Evolutionary conservation across 306 rosid species (phyloP).

Genomic region (Sechiopsis laciniata): DNA sequence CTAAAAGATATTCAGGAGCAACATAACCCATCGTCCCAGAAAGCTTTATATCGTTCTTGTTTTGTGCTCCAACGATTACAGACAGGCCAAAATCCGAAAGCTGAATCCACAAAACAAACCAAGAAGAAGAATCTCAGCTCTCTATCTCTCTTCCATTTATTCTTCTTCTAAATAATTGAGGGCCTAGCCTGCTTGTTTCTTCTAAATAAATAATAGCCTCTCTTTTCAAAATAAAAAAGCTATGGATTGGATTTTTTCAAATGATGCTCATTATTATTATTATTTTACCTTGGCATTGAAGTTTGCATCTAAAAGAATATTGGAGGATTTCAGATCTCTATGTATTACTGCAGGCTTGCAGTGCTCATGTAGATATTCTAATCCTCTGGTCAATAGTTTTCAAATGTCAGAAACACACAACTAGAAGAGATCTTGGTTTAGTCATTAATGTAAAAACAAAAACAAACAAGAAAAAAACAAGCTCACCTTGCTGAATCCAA

Average conservation of each 20-base stretch:
- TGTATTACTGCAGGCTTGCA: conserved; percentile 80
- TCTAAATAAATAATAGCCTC: not conserved
- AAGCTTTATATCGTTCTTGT: conserved; percentile 69
- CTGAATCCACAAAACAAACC: conserved; percentile 43
- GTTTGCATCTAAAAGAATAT: conserved; percentile 83
- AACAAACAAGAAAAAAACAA: conserved; percentile 2
- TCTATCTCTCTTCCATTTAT: conserved; percentile 3
- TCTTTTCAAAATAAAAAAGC: not conserved
- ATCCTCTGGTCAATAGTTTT: conserved; percentile 57
- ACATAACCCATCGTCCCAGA: conserved; percentile 90
- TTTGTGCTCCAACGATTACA: conserved; percentile 67
- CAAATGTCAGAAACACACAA: conserved; percentile 28
- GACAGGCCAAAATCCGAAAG: conserved; percentile 94
- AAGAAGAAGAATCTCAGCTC: not conserved
- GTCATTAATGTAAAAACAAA: not conserved
- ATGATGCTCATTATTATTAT: not conserved
- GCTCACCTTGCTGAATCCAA: conserved; percentile 81
- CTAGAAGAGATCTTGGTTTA: conserved; percentile 2
- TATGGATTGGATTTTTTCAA: conserved; percentile 1
- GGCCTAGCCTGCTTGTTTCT: conserved; percentile 5
- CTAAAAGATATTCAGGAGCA: conserved; percentile 93
- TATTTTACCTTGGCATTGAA: conserved; percentile 82
- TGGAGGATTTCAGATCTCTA: conserved; percentile 93
- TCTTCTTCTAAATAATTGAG: not conserved
- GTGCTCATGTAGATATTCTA: conserved; percentile 85